These are phyloP conservation scores for Trichoderma sp. DNA, from an alignment of 2,329 filamentous ascomycete genomes.

Conservation along the genomic window DNA sequence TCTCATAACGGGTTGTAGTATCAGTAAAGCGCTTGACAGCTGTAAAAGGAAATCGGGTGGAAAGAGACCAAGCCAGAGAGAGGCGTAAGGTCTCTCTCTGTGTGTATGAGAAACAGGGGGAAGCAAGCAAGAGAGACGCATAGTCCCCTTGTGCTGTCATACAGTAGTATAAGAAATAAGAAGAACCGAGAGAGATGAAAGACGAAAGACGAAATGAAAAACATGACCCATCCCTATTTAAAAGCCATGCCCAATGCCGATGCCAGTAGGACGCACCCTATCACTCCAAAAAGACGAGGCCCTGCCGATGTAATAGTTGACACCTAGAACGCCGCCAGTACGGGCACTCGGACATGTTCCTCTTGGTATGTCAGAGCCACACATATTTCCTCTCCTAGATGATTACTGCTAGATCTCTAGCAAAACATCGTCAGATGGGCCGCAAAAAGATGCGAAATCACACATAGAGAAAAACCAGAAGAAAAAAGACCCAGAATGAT, in stretches of 20 bases:
- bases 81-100: background rate
- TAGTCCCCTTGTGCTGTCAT: constrained; percentile 28
- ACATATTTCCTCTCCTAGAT: background rate
- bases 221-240: constrained; percentile 22
- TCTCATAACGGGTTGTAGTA: constrained; percentile 17
- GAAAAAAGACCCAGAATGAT: background rate
- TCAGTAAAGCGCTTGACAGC: constrained; percentile 12
- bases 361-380: background rate
- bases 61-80: background rate
- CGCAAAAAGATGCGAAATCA: background rate
- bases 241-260: constrained; percentile 23
- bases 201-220: constrained; percentile 22
- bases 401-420: constrained; percentile 5
- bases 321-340: constrained; percentile 21
- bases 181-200: constrained; percentile 25
- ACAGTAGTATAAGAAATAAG: constrained; percentile 24
- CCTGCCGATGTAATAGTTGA: constrained; percentile 19
- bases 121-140: background rate
- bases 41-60: background rate
- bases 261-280: constrained; percentile 16
- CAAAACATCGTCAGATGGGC: background rate
- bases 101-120: background rate
- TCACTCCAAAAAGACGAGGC: constrained; percentile 17
- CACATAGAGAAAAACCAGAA: background rate
- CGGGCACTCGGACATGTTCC: constrained; percentile 1